Base-by-base conservation (phyloP, 179 eudicot species). In the Actinidia chinensis region DNA sequence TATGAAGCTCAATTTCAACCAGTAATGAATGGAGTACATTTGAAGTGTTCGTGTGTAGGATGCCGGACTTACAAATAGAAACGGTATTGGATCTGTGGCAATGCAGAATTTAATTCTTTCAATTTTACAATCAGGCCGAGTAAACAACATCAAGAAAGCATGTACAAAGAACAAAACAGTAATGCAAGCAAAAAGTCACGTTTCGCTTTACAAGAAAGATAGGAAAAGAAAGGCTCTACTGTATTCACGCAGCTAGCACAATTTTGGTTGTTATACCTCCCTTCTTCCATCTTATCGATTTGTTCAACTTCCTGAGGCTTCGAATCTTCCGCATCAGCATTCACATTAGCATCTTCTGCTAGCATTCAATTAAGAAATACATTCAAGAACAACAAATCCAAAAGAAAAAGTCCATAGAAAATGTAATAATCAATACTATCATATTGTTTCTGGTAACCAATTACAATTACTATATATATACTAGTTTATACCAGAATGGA, bases 251-350 rank as follows among this genome's bases (percentile, higher is more conserved):
- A 54, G 52, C 52, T 28, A 61, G 4, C 22, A 14, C 25, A 81
- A 33, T 36, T 74, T 67, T 18, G 25, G 54, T 59, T 42, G 40
- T 23, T 67, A 22, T 68, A 66, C 74, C 55, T 81, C 88, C 92
- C 92, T 85, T 83, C 89, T 15, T 86, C 91, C 79, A 79, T 84
- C 48, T 80, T 76, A 59, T 80, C 88, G 33, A 68, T 70, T 61
- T 65, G 73, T 63, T 72, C 85, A 88, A 61, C 87, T 82, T 83
- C 89, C 48, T 85, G 78, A 20, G 80, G 81, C 44, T 79, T 80
- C 58, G 64, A 40, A 46, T 80, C 84, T 54, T 86, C 91, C 33
- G 70, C 83, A 55, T 73, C 81, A 54, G 76, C 46, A 64, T 65
- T 46, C 55, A 44, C 63, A 63, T 64, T 79, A 69, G 69, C 79